A percentile compares a stretch with the other conserved stretches of the same genome.
Evolutionary conservation across 2,329 filamentous ascomycete species (phyloP).

Genomic region (Cryphonectria parasitica): DNA sequence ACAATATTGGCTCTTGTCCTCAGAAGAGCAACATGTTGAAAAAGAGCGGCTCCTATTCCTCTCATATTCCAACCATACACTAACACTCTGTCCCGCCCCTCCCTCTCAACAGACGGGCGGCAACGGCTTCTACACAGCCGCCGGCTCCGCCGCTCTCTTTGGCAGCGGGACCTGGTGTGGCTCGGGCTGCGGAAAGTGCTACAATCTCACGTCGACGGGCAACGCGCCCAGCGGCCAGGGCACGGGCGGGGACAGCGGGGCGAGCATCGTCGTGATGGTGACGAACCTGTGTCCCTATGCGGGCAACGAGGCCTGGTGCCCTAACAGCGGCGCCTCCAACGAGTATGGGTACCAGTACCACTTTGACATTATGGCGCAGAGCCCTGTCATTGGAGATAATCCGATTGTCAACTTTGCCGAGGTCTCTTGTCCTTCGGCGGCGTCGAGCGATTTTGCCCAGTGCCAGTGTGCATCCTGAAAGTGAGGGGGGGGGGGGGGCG

Average conservation of each 20-base stretch:
- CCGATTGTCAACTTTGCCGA: slow-evolving; percentile 20
- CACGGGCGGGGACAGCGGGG: slow-evolving; percentile 27
- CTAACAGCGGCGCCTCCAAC: slow-evolving; percentile 30
- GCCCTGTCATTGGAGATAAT: slow-evolving; percentile 18
- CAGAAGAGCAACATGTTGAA: not conserved
- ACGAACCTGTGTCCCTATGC: slow-evolving; percentile 43
- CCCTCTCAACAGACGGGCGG: slow-evolving; percentile 6
- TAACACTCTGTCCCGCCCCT: not conserved
- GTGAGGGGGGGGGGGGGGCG: not conserved
- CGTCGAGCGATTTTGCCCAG: slow-evolving; percentile 15
- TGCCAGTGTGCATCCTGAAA: slow-evolving; percentile 17
- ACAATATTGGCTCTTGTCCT: not conserved
- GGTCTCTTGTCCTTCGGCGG: slow-evolving; percentile 9
- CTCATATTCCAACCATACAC: not conserved
- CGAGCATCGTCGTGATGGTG: slow-evolving; percentile 39
- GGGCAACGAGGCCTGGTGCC: slow-evolving; percentile 43
- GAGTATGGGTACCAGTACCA: slow-evolving; percentile 18
- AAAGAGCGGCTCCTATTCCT: not conserved
- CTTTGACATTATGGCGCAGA: slow-evolving; percentile 26
- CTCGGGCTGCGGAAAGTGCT: slow-evolving; percentile 37
- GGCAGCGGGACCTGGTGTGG: slow-evolving; percentile 36
- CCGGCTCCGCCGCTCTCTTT: slow-evolving; percentile 35
- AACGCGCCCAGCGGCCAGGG: slow-evolving; percentile 16
- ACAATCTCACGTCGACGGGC: slow-evolving; percentile 37
- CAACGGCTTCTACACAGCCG: slow-evolving; percentile 34